Conservation (phyloP, 2,329 filamentous ascomycete genomes). For the Ophiostoma novo-ulmi region DNA sequence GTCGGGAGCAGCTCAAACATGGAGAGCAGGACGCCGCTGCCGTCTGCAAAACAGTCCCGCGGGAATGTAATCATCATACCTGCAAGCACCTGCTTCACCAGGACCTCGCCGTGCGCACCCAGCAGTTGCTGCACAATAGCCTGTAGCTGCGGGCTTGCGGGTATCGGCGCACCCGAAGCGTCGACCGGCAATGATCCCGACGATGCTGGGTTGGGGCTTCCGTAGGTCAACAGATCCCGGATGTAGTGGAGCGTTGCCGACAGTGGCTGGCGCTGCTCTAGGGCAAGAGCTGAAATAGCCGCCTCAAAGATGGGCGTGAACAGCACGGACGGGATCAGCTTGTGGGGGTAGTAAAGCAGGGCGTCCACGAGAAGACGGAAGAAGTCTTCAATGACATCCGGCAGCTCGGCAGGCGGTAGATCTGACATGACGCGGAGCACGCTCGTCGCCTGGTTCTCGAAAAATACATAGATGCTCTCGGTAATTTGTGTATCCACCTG, state of each 20-base stretch:
- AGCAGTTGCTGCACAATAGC: slow-evolving; percentile 69
- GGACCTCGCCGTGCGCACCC: slow-evolving; percentile 62
- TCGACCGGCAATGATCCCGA: slow-evolving; percentile 35
- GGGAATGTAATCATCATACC: slow-evolving; percentile 99
- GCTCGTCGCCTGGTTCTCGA: slow-evolving; percentile 84
- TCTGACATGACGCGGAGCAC: slow-evolving; percentile 88
- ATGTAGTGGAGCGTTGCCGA: slow-evolving; percentile 90
- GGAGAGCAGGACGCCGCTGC: slow-evolving; percentile 82
- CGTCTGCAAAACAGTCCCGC: slow-evolving; percentile 89
- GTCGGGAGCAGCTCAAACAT: slow-evolving; percentile 82
- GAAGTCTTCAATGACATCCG: slow-evolving; percentile 88
- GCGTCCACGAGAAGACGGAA: slow-evolving; percentile 91
- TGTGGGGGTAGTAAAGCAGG: slow-evolving; percentile 83
- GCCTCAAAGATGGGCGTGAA: slow-evolving; percentile 81
- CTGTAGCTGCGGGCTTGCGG: slow-evolving; percentile 55
- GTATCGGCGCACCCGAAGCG: not conserved
- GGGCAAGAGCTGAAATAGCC: slow-evolving; percentile 74
- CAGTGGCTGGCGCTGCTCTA: slow-evolving; percentile 88
- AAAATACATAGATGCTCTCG: slow-evolving; percentile 87
- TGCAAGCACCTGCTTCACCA: slow-evolving; percentile 85
- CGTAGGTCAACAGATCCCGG: slow-evolving; percentile 85
- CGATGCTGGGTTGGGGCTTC: slow-evolving; percentile 65
- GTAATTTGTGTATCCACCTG: slow-evolving; percentile 76
- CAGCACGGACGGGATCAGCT: slow-evolving; percentile 72
- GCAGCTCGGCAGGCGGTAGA: slow-evolving; percentile 66